phyloP scores from a whole-genome alignment of 192 early-diverging fungal species.

The Backusella circina region DNA sequence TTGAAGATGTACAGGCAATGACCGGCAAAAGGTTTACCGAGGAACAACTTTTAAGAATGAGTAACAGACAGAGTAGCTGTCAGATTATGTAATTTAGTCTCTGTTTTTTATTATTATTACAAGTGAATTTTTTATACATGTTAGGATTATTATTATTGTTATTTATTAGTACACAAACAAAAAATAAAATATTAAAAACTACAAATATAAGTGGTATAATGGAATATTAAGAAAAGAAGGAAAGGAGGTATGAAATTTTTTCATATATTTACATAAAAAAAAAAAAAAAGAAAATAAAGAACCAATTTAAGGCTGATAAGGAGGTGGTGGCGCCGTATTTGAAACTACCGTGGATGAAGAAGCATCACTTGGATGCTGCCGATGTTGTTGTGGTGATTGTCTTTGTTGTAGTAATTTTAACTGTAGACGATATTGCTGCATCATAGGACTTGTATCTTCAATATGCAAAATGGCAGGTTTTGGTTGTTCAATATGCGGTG shows the following conservation, averaged over 20 bases:
- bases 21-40: constrained; percentile 32
- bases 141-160: no score
- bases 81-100: constrained; percentile 24
- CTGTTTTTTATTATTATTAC: not conserved
- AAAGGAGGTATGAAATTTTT: not conserved
- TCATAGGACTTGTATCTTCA: constrained; percentile 1
- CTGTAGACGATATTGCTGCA: constrained; percentile 15
- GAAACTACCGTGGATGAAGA: not conserved
- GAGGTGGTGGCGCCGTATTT: not conserved
- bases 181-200: not conserved
- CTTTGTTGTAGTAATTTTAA: constrained; percentile 1
- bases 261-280: not conserved
- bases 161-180: not conserved
- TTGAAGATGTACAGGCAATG: constrained; percentile 58
- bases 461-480: not conserved
- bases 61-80: constrained; percentile 10
- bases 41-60: constrained; percentile 27
- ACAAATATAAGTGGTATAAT: not conserved
- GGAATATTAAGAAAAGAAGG: not conserved
- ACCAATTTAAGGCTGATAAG: constrained; percentile 12
- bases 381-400: not conserved
- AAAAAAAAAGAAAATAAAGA: not conserved
- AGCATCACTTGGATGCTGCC: not conserved
- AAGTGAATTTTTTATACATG: no score
- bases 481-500: not conserved